phyloP scores from a whole-genome alignment of 2,329 filamentous ascomycete species.

The Pseudogymnoascus verrucosus region DNA sequence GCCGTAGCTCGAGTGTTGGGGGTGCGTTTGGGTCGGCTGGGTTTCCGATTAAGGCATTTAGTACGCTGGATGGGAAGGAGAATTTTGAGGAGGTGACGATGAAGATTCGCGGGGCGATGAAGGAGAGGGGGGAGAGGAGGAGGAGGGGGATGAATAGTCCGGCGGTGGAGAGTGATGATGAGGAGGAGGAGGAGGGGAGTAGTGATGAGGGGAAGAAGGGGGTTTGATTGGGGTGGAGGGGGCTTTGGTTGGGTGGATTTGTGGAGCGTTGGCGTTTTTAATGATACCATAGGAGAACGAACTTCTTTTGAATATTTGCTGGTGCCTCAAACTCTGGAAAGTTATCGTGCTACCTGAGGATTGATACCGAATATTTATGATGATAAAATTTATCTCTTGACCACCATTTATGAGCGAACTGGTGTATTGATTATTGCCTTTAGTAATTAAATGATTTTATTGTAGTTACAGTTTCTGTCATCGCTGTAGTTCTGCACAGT shows the following conservation, averaged over 20 bases:
- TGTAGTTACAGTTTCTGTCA: background rate
- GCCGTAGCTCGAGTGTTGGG: constrained; percentile 60
- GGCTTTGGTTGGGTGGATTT: background rate
- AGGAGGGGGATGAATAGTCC: constrained; percentile 30
- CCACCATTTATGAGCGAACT: background rate
- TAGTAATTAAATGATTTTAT: background rate
- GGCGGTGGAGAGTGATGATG: constrained; percentile 35
- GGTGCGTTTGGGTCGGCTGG: constrained; percentile 52
- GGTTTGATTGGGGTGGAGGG: background rate
- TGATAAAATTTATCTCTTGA: background rate
- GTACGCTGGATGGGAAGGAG: constrained; percentile 55
- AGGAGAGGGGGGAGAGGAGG: constrained; percentile 58
- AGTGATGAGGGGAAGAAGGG: constrained; percentile 21
- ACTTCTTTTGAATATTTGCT: background rate
- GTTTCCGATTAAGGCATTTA: constrained; percentile 65
- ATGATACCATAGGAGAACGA: background rate
- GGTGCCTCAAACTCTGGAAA: too few relatives aligned
- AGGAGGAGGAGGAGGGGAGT: constrained; percentile 36
- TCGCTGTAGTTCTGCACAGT: background rate
- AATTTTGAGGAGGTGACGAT: constrained; percentile 75
- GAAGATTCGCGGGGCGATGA: constrained; percentile 80
- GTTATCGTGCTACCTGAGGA: background rate
- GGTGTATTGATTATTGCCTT: background rate
- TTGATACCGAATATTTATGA: background rate
- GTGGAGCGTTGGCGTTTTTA: background rate